These are phyloP conservation scores for Osmanthus fragrans DNA, from an alignment of 257 asterid genomes.

Conservation along the genomic window DNA sequence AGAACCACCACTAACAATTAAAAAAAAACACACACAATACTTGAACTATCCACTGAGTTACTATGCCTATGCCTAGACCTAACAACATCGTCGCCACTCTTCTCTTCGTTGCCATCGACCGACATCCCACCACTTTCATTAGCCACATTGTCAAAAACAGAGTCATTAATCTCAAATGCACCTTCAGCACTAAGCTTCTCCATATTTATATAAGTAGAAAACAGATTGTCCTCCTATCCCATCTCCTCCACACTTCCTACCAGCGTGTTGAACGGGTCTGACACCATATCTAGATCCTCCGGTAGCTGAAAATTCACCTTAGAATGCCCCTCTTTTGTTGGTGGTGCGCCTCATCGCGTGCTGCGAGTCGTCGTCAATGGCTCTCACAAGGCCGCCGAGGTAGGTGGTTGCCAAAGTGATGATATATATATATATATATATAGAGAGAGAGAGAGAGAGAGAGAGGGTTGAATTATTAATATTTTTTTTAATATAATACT, in stretches of 20 bases:
- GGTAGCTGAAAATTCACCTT: constrained; percentile 84
- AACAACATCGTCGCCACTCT: constrained; percentile 18
- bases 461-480: too few species aligned
- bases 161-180: too few species aligned
- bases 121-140: background rate
- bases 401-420: too few species aligned
- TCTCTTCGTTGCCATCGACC: constrained; percentile 27
- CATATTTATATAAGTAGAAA: constrained; percentile 48
- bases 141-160: too few species aligned
- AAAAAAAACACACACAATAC: constrained; percentile 32
- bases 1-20: too few species aligned
- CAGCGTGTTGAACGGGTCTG: constrained; percentile 64
- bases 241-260: constrained; percentile 73
- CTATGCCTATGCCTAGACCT: constrained; percentile 64
- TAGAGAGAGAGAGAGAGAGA: too few species aligned
- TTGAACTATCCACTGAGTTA: constrained; percentile 72
- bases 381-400: too few species aligned
- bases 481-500: too few species aligned
- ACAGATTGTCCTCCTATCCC: constrained; percentile 92
- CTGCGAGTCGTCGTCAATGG: too few species aligned
- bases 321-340: constrained; percentile 71
- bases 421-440: too few species aligned
- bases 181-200: too few species aligned
- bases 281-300: constrained; percentile 77
- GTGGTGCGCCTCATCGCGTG: too few species aligned